Evolutionary conservation across 2,329 filamentous ascomycete genomes (phyloP).

Genomic region (Parafenestella ontariensis): DNA sequence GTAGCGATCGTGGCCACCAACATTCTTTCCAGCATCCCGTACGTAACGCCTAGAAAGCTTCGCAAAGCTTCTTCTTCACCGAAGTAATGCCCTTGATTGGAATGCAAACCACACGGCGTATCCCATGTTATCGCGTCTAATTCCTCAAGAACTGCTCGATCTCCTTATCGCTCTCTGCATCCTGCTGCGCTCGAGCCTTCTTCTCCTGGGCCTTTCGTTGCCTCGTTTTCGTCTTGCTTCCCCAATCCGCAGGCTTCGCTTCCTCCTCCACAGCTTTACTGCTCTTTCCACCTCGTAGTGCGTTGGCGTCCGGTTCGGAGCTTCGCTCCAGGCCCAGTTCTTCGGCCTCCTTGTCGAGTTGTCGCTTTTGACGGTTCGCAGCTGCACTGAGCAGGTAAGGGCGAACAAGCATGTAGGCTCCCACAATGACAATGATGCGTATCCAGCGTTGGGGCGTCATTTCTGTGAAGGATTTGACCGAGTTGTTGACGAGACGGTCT

Average conservation of each 20-base stretch:
- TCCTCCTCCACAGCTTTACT: conserved; percentile 54
- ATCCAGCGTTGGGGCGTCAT: conserved; percentile 61
- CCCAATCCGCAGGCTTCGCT: conserved; percentile 60
- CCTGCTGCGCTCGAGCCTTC: conserved; percentile 63
- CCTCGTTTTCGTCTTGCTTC: conserved; percentile 65
- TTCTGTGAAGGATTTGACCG: conserved; percentile 51
- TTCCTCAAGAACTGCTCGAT: not conserved
- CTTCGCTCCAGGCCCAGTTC: conserved; percentile 48
- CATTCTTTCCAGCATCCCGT: conserved; percentile 26
- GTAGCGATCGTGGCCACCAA: not conserved
- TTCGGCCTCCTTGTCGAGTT: conserved; percentile 62
- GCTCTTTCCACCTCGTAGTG: conserved; percentile 37
- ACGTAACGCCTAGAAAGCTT: conserved; percentile 19
- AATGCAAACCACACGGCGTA: conserved; percentile 6
- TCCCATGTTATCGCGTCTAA: not conserved
- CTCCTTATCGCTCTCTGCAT: conserved; percentile 2
- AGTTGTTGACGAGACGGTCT: conserved; percentile 50
- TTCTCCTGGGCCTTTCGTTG: conserved; percentile 44
- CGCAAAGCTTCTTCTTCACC: conserved; percentile 22
- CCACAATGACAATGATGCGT: conserved; percentile 73
- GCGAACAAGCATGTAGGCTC: conserved; percentile 73
- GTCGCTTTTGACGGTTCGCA: conserved; percentile 67
- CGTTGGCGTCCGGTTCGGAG: conserved; percentile 40
- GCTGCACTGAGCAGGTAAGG: conserved; percentile 76
- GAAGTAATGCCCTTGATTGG: conserved; percentile 10